phyloP scores from a whole-genome alignment of 306 rosid genomes.

The Cucurbita maxima region DNA sequence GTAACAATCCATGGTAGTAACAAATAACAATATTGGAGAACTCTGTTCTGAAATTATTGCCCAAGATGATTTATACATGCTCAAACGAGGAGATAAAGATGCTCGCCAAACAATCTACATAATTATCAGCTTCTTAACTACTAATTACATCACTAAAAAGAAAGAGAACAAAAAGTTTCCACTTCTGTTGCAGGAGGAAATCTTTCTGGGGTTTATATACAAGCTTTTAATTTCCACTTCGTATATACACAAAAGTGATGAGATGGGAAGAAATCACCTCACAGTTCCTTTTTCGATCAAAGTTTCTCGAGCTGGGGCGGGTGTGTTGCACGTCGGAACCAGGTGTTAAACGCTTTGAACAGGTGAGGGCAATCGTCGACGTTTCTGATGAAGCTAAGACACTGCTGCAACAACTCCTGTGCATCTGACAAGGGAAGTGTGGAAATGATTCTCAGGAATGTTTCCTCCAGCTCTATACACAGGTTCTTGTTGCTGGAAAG shows the following conservation, averaged over 20 bases:
- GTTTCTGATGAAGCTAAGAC: slow-evolving; percentile 73
- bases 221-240: background rate
- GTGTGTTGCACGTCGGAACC: slow-evolving; percentile 76
- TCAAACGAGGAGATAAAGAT: background rate
- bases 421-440: slow-evolving; percentile 85
- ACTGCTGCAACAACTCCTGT: slow-evolving; percentile 66
- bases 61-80: background rate
- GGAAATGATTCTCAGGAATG: slow-evolving; percentile 65
- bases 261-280: background rate
- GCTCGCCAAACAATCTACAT: background rate
- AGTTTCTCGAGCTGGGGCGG: slow-evolving; percentile 22
- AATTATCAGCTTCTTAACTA: background rate
- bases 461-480: slow-evolving; percentile 69
- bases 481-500: slow-evolving; percentile 39
- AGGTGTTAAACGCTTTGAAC: slow-evolving; percentile 69
- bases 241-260: background rate
- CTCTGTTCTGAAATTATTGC: background rate
- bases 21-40: background rate
- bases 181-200: background rate
- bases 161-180: background rate
- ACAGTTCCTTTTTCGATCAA: background rate
- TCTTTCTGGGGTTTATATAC: background rate
- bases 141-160: background rate
- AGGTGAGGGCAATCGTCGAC: slow-evolving; percentile 87
- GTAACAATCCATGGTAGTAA: background rate